Evolutionary conservation across 208 protist species (phyloP).

Genomic region (Leishmania tropica): DNA sequence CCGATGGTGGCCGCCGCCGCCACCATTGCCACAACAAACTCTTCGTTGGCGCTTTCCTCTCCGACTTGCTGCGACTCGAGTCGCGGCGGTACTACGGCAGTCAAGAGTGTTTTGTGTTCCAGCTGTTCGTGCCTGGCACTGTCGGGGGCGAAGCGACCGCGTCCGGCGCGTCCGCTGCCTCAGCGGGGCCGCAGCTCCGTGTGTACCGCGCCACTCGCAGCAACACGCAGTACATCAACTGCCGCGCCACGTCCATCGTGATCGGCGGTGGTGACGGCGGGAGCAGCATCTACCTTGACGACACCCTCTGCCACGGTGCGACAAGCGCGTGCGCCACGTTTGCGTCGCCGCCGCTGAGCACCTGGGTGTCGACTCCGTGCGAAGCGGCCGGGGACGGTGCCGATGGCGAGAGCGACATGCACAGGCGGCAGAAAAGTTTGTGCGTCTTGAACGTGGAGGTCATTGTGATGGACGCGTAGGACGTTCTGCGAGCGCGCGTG

Average conservation of each 20-base stretch:
- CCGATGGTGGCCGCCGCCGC: too few species aligned
- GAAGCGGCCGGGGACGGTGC: not conserved
- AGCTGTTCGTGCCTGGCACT: conserved; percentile 46
- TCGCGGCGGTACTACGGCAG: conserved; percentile 71
- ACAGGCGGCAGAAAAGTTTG: conserved; percentile 26
- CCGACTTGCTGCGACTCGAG: conserved; percentile 43
- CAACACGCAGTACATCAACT: conserved; percentile 77
- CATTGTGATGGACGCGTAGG: conserved; percentile 48
- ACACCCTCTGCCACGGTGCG: conserved; percentile 50
- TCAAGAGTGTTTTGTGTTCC: conserved; percentile 78
- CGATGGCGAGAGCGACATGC: conserved; percentile 1
- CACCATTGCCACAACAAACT: conserved; percentile 19
- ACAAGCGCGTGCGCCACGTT: conserved; percentile 71
- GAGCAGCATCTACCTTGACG: conserved; percentile 63
- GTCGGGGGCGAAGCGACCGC: too few species aligned
- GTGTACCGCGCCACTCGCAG: conserved; percentile 45
- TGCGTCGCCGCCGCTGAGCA: conserved; percentile 61
- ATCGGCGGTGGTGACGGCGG: conserved; percentile 63
- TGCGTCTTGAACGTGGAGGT: conserved; percentile 58
- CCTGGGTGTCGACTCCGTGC: conserved; percentile 35
- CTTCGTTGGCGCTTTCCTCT: conserved; percentile 72
- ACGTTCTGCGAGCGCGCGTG: not conserved
- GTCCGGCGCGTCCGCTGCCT: not conserved
- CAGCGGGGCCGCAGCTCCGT: conserved; percentile 36
- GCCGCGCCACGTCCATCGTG: conserved; percentile 49